Conservation (phyloP, 2,329 filamentous ascomycete species). For the Fusarium algeriense region DNA sequence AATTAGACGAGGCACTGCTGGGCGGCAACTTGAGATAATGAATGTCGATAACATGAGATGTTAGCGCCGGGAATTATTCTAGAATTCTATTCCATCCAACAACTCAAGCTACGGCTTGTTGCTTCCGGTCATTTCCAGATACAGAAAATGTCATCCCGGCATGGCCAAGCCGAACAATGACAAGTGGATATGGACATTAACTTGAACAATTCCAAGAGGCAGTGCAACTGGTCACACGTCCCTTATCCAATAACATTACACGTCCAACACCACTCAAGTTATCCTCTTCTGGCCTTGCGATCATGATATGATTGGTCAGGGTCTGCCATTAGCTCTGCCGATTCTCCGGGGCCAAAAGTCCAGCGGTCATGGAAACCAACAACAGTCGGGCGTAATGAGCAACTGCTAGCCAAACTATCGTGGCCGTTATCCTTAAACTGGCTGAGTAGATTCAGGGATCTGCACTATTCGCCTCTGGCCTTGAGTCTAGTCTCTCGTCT, state of each 20-base stretch:
- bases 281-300: constrained; percentile 8
- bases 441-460: constrained; percentile 21
- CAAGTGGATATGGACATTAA: constrained; percentile 14
- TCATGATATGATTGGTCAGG: constrained; percentile 21
- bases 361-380: constrained; percentile 23
- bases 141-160: constrained; percentile 19
- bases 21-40: neutral
- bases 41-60: neutral
- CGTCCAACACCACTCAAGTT: neutral
- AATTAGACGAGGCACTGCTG: constrained; percentile 17
- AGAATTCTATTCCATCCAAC: constrained; percentile 17
- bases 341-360: constrained; percentile 15
- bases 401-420: constrained; percentile 21
- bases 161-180: constrained; percentile 33
- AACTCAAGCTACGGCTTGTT: constrained; percentile 7
- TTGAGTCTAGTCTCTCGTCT: constrained; percentile 1
- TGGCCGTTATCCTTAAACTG: constrained; percentile 9
- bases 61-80: constrained; percentile 30
- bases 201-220: constrained; percentile 23
- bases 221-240: constrained; percentile 31
- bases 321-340: constrained; percentile 31
- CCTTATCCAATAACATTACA: constrained; percentile 23
- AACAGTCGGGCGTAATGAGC: constrained; percentile 21
- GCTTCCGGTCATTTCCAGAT: constrained; percentile 33
- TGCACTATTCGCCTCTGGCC: constrained; percentile 12